Percentiles rank a stretch among this genome's conserved stretches.
These are phyloP conservation scores for Sporothrix mexicana DNA, from an alignment of 2,329 filamentous ascomycete genomes.

Conservation along the genomic window DNA sequence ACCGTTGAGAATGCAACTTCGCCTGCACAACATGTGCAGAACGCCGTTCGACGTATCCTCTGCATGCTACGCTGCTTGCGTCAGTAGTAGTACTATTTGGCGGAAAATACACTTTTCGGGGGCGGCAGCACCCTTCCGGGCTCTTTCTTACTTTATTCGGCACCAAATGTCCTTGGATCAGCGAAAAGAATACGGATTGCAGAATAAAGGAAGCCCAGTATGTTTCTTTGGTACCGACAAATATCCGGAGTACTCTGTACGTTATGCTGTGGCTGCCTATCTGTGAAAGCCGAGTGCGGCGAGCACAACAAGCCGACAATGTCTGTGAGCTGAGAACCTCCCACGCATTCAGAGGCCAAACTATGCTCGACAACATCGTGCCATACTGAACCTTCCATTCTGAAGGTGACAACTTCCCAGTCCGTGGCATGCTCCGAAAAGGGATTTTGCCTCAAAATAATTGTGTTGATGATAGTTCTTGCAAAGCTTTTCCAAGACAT, in stretches of 20 bases:
- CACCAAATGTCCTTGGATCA: background rate
- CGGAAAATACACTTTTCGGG: background rate
- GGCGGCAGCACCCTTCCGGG: conserved; percentile 3
- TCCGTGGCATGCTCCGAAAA: too few species aligned
- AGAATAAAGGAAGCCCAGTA: background rate
- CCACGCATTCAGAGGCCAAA: too few species aligned
- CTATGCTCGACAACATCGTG: too few species aligned
- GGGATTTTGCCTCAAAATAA: too few species aligned
- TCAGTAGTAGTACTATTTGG: background rate
- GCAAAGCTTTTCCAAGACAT: too few species aligned
- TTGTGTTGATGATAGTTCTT: too few species aligned
- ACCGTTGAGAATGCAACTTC: conserved; percentile 15
- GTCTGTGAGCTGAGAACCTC: too few species aligned
- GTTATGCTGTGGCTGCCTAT: too few species aligned
- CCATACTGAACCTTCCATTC: too few species aligned
- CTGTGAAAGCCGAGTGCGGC: too few species aligned
- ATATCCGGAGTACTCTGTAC: background rate
- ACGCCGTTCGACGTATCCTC: background rate
- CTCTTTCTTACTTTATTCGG: background rate
- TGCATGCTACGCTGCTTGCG: background rate
- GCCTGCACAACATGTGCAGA: conserved; percentile 4
- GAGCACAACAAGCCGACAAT: too few species aligned
- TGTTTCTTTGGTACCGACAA: background rate
- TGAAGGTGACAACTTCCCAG: too few species aligned
- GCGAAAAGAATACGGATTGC: background rate